Conservation (phyloP, 352 stramenopile genomes). For the Phytophthora pseudosyringae region DNA sequence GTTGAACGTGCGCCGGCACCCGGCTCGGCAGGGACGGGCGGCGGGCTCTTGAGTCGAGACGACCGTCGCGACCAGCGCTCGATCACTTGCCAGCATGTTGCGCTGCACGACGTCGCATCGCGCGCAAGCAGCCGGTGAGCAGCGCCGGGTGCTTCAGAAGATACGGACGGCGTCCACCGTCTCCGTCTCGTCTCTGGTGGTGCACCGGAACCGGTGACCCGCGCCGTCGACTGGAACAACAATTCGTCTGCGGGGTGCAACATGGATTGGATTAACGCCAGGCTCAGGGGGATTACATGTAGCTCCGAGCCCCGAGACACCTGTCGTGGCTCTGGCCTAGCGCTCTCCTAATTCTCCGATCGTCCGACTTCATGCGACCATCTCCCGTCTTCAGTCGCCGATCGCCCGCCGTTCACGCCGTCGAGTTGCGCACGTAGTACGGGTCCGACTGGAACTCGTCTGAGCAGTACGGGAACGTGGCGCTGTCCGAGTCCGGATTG, state of each 20-base stretch:
- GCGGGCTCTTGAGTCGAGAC: not conserved
- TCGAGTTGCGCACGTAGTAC: constrained; percentile 48
- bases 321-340: constrained; percentile 31
- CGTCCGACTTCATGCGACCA: constrained; percentile 17
- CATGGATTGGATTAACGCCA: constrained; percentile 17
- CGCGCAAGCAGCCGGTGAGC: constrained; percentile 9
- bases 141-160: constrained; percentile 26
- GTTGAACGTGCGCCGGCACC: not conserved
- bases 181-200: constrained; percentile 22
- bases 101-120: constrained; percentile 7
- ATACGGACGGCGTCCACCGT: constrained; percentile 24
- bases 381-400: constrained; percentile 14
- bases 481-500: constrained; percentile 26
- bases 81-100: constrained; percentile 14
- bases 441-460: constrained; percentile 46
- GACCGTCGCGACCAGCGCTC: not conserved
- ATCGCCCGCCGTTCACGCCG: constrained; percentile 25
- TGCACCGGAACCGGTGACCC: constrained; percentile 21
- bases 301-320: constrained; percentile 18
- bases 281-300: constrained; percentile 2
- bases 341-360: constrained; percentile 29
- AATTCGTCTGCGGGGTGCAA: constrained; percentile 6
- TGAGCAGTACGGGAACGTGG: constrained; percentile 41
- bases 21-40: no score
- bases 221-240: constrained; percentile 27